Evolutionary conservation across 441 rosid species (phyloP).

Genomic region (California macrophylla): DNA sequence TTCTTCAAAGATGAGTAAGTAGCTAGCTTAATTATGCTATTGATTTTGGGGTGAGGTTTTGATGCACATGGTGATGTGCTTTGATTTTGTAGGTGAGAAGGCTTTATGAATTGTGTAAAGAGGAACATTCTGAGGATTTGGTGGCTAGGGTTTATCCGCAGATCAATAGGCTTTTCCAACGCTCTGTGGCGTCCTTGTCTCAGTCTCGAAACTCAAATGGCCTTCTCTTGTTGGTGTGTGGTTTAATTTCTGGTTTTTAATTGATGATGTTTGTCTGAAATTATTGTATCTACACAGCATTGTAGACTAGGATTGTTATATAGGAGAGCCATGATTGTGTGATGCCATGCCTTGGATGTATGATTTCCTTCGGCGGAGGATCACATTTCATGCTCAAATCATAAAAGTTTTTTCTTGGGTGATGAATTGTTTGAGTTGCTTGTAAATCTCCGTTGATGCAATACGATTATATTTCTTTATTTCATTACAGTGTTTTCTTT

Average conservation of each 20-base stretch:
- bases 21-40: not conserved
- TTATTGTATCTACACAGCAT: not conserved
- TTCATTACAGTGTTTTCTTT: not conserved
- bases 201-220: slow-evolving; percentile 57
- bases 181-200: slow-evolving; percentile 60
- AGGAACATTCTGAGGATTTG: slow-evolving; percentile 59
- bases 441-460: not conserved
- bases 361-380: not conserved
- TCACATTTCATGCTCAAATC: not conserved
- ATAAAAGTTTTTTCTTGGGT: not conserved
- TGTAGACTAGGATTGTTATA: not conserved
- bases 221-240: slow-evolving; percentile 63
- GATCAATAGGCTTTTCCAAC: slow-evolving; percentile 74
- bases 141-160: slow-evolving; percentile 80
- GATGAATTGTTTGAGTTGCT: not conserved
- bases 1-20: too few species aligned
- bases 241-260: not conserved
- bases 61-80: slow-evolving; percentile 4
- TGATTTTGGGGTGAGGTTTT: not conserved
- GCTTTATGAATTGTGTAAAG: slow-evolving; percentile 54
- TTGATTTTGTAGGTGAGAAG: slow-evolving; percentile 48
- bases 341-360: not conserved
- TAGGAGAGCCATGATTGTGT: not conserved
- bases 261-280: slow-evolving; percentile 1
- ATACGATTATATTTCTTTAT: not conserved